These are phyloP conservation scores for Celoporthe dispersa DNA, from an alignment of 2,329 filamentous ascomycete species.

Conservation along the genomic window DNA sequence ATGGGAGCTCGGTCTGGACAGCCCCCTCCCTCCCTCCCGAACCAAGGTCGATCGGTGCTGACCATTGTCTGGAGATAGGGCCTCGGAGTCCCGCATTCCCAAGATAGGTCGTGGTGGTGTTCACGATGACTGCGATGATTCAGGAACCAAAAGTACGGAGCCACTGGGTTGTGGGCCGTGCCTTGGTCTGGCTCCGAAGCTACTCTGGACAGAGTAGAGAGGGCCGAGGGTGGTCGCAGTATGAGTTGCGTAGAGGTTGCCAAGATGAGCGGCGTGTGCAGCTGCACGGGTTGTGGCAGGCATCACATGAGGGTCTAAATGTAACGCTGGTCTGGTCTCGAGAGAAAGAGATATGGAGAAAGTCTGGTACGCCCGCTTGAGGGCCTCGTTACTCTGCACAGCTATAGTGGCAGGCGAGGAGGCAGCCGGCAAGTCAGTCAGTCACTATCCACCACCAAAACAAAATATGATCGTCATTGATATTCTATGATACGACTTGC, in stretches of 20 bases:
- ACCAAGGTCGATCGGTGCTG: background rate
- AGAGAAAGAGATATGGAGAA: too few species aligned
- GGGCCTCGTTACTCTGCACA: background rate
- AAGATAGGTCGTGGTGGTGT: background rate
- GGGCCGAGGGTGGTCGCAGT: constrained; percentile 9
- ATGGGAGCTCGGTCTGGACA: background rate
- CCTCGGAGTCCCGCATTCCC: background rate
- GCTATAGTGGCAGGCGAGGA: background rate
- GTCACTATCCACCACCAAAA: background rate
- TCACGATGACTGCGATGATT: background rate
- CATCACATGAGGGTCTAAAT: constrained; percentile 3
- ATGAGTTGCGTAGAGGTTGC: background rate
- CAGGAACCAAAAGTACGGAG: constrained; percentile 7
- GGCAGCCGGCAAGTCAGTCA: background rate
- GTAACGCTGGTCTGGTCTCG: background rate
- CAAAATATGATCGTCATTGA: background rate
- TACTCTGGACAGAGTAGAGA: constrained; percentile 9
- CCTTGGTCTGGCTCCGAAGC: constrained; percentile 1
- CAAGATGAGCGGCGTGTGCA: constrained; percentile 2
- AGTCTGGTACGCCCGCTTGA: background rate
- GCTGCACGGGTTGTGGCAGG: background rate
- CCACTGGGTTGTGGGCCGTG: background rate
- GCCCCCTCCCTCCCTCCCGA: background rate
- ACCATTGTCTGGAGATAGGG: background rate
- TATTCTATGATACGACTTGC: background rate